Evolutionary conservation across 306 rosid genomes (phyloP), one percentile per base, ranked within the genome.

Genomic region (Castanea mollissima): DNA sequence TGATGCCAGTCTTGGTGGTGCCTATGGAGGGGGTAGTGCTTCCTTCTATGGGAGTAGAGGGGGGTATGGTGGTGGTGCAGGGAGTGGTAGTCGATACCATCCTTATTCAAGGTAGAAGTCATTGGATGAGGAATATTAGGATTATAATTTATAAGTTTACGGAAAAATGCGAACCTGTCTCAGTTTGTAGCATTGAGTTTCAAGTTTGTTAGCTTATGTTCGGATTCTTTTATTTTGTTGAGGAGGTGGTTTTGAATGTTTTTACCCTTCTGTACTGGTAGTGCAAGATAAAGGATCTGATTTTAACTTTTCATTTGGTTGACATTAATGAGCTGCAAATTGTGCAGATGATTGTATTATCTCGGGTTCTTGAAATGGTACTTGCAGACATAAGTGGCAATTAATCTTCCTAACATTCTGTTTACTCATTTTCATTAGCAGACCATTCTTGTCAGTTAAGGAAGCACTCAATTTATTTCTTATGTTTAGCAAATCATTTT

Each of bases 1-100:
- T 57, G 97, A 90, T 71, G 85, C 91, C 19, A 76, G 88, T 79
- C 78, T 90, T 54, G 95, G 91, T 1, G 86, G 93, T 12, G 97
- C 95, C 46, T 92, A 92, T 41, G 92, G 92, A 72, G 87, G 89
- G 32, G 89, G 89, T 55, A 78, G 97, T 76, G 97, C 92, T 41
- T 82, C 97, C 76, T 91, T 86, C 80, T 91, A 94, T 84, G 97
- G 97, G 46, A 88, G 92, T 76, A 86, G 98, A 83, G 98, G 97
- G 19, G 99, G 97, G 21, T 91, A 92, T 64, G 92, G 90, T 19
- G 91, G 88, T 12, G 91, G 88, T 12, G 92, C 89, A 20, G 91
- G 88, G 70, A 83, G 87, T 60, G 90, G 87, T 65, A 89, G 97
- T 73, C 92, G 99, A 55, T 94, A 92, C 65, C 99, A 94, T 86